Conservation (phyloP, 2,329 filamentous ascomycete species). For the Pseudogymnoascus sp. region DNA sequence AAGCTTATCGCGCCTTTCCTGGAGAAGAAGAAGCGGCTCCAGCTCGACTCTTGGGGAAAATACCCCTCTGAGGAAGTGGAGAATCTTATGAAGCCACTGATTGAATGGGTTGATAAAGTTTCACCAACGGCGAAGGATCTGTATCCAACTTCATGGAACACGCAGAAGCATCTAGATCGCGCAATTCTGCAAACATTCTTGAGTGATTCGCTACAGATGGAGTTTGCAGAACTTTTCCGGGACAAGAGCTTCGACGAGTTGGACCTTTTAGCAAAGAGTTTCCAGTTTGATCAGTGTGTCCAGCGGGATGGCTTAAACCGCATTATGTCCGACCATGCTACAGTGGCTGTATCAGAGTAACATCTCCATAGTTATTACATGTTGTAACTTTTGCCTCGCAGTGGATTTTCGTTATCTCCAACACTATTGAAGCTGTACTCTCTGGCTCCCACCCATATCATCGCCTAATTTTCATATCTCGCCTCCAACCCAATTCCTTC, state of each 20-base stretch:
- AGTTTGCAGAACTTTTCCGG: constrained; percentile 46
- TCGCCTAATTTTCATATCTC: background rate
- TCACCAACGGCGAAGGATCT: constrained; percentile 21
- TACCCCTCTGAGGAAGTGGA: constrained; percentile 29
- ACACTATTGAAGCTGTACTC: background rate
- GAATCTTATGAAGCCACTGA: constrained; percentile 28
- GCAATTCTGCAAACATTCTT: constrained; percentile 16
- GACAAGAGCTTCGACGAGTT: constrained; percentile 43
- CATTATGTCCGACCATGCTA: constrained; percentile 15
- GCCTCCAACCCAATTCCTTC: constrained; percentile 18
- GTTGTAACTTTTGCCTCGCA: background rate
- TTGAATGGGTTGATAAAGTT: constrained; percentile 21
- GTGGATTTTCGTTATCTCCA: background rate
- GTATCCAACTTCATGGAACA: constrained; percentile 24
- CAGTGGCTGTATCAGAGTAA: background rate
- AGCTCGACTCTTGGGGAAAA: constrained; percentile 47
- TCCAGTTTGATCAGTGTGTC: constrained; percentile 47
- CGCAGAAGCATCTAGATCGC: constrained; percentile 20
- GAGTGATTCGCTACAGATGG: constrained; percentile 26
- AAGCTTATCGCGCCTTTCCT: constrained; percentile 42
- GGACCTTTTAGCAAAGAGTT: constrained; percentile 39
- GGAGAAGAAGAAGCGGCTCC: constrained; percentile 45
- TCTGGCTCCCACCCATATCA: background rate
- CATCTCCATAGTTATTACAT: background rate
- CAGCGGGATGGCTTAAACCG: constrained; percentile 44